A percentile compares a stretch with the other conserved stretches of the same genome.
Evolutionary conservation across 2,329 filamentous ascomycete species (phyloP).

Genomic region (Ophiocordyceps unilateralis): DNA sequence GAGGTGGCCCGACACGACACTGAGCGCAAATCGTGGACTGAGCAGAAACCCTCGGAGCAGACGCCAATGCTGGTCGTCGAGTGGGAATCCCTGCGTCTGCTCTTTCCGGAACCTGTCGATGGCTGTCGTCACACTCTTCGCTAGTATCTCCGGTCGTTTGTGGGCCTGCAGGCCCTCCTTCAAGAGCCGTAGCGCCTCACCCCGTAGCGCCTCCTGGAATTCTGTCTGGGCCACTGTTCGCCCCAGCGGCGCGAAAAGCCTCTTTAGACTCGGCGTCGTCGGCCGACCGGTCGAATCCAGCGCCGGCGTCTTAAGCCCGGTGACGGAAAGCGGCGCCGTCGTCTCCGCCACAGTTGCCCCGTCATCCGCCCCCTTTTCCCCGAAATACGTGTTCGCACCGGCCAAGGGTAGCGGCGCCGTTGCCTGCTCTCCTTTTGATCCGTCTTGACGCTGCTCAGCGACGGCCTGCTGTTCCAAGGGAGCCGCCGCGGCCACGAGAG

Average conservation of each 20-base stretch:
- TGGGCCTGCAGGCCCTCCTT: no score
- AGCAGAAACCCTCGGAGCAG: slow-evolving; percentile 10
- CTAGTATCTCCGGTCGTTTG: not conserved
- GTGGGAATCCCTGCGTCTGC: slow-evolving; percentile 11
- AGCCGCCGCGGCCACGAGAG: not conserved
- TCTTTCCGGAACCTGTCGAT: slow-evolving; percentile 11
- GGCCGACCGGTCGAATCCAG: not conserved
- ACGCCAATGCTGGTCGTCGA: slow-evolving; percentile 19
- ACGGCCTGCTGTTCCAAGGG: not conserved
- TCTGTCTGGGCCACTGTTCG: slow-evolving; percentile 7
- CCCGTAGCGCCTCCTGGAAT: slow-evolving; percentile 9
- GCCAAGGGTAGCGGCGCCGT: slow-evolving; percentile 14
- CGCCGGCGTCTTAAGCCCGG: not conserved
- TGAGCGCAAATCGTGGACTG: slow-evolving; percentile 14
- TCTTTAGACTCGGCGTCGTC: not conserved
- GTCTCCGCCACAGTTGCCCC: not conserved
- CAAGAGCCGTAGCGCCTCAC: no score
- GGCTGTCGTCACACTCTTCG: slow-evolving; percentile 6
- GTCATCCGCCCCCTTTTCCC: slow-evolving; percentile 2
- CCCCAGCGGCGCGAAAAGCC: slow-evolving; percentile 8
- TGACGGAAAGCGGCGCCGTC: no score
- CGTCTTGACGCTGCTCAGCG: no score
- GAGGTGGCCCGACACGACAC: slow-evolving; percentile 10
- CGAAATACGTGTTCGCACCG: slow-evolving; percentile 21
- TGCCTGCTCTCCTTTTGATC: not conserved